Base-by-base conservation (phyloP, 768 basidiomycete species). In the Erythrobasidium yunnanense region DNA sequence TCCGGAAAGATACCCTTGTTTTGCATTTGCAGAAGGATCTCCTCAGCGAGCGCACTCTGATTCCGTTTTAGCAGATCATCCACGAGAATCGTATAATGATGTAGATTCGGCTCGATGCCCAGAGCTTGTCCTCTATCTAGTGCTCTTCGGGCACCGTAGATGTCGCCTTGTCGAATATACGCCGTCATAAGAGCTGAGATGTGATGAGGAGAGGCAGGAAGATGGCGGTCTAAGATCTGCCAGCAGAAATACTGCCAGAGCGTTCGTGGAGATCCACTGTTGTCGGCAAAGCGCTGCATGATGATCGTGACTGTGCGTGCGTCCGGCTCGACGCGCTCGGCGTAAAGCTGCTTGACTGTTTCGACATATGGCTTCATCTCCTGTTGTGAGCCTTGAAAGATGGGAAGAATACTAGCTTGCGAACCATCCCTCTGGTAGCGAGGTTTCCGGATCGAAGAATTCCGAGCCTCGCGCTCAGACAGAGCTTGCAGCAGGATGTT, bases 221-320 rank as follows among this genome's bases (percentile, higher is more conserved):
- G 32, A 18, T 38, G 30, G 15, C 32, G 4, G 8, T 63, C 49
- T 8, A 63, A 18, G 22, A 63, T 47, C 5, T 46, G 60, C 20
- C 18, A 25, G 2, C 49, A 29, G 49, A 63, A 63, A 46, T 49
- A 63, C 3, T 17, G 18, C 60, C 60, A 63, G 20, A 63, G 32
- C 7, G 23, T 63, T 8, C 20, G 18, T 7, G 60, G 60, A 5
- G 45, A 51, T 13, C 60, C 60, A 20, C 60, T 49, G 20, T 51
- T 51, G 49, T 63, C 47, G 20, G 60, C 60, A 34, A 25, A 63
- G 25, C 60, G 42, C 30, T 63, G 46, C 60, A 63, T 63, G 18
- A 63, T 20, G 20, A 63, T 46, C 47, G 49, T 32, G 29, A 49
- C 23, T 2, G 60, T 63, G 27, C 52, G 42, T 23, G 42, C 7